Evolutionary conservation across 2,329 filamentous ascomycete genomes (phyloP).

Genomic region (Elsinoe perseae): DNA sequence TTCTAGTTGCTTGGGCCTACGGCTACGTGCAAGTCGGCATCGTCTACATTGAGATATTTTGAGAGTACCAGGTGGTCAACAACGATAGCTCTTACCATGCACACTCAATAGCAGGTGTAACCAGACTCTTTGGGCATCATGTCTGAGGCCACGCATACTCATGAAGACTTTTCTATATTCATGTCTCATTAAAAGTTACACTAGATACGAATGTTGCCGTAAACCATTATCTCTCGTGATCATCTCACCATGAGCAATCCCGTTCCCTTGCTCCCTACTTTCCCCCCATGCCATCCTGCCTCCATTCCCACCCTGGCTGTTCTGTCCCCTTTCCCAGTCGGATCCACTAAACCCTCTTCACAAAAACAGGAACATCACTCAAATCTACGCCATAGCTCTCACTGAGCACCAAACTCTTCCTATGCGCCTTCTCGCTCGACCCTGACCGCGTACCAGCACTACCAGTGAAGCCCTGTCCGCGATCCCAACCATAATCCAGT

Average conservation of each 20-base stretch:
- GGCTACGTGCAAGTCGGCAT: too few relatives aligned
- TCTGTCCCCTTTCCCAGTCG: background rate
- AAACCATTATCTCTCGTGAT: background rate
- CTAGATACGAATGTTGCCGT: constrained; percentile 7
- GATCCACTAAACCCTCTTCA: constrained; percentile 21
- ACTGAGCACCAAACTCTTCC: constrained; percentile 30
- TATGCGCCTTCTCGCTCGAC: constrained; percentile 22
- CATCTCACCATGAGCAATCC: background rate
- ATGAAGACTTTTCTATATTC: constrained; percentile 1
- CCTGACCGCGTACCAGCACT: constrained; percentile 31
- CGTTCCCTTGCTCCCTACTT: background rate
- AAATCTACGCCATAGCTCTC: constrained; percentile 33
- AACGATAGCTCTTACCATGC: too few relatives aligned
- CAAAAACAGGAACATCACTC: constrained; percentile 35
- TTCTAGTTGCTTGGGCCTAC: too few relatives aligned
- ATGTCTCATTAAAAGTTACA: constrained; percentile 12
- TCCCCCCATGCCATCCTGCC: background rate
- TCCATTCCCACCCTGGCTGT: background rate
- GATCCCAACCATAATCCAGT: constrained; percentile 31
- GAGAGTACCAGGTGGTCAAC: too few relatives aligned
- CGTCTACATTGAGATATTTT: too few relatives aligned
- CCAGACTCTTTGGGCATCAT: too few relatives aligned
- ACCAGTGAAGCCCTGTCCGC: constrained; percentile 28
- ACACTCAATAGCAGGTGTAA: too few relatives aligned
- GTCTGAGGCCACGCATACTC: background rate